A percentile compares a stretch with the other conserved stretches of the same genome.
Evolutionary conservation across 2,329 filamentous ascomycete species (phyloP).

Genomic region (Cordyceps tenuipes): DNA sequence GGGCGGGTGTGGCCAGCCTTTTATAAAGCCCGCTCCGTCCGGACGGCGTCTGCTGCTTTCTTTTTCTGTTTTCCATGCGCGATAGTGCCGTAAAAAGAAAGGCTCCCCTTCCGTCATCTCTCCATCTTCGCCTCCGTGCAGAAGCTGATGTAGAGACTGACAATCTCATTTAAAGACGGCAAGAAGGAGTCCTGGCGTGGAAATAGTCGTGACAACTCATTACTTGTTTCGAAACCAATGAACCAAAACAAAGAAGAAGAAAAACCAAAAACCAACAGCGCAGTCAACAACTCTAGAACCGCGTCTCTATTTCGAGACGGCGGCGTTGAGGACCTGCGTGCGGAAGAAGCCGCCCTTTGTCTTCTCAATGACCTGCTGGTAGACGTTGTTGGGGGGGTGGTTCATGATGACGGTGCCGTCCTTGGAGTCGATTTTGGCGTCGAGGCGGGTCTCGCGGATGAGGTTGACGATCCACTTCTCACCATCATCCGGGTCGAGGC

Average conservation of each 20-base stretch:
- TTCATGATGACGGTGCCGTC: constrained; percentile 99
- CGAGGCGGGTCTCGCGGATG: constrained; percentile 92
- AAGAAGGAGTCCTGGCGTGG: no score
- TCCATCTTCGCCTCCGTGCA: no score
- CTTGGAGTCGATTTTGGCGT: constrained; percentile 99
- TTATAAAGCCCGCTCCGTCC: no score
- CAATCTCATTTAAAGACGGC: no score
- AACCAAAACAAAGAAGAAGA: neutral
- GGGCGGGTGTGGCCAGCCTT: no score
- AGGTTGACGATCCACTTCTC: constrained; percentile 99
- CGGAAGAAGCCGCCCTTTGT: constrained; percentile 99
- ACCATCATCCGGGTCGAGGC: constrained; percentile 85
- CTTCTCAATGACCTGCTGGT: constrained; percentile 98
- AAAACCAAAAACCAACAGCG: neutral
- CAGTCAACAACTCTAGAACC: neutral
- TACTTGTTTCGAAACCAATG: neutral
- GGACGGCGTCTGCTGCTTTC: no score
- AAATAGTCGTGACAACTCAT: neutral
- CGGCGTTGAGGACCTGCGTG: constrained; percentile 83
- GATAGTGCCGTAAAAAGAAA: no score
- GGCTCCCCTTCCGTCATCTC: no score
- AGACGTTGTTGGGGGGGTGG: constrained; percentile 95
- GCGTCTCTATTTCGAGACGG: constrained; percentile 42
- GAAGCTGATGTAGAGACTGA: no score
- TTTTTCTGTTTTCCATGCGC: no score